Evolutionary conservation across 768 basidiomycete species (phyloP), one percentile per base, ranked within the genome.

Genomic region (Naganishia vishniacii): DNA sequence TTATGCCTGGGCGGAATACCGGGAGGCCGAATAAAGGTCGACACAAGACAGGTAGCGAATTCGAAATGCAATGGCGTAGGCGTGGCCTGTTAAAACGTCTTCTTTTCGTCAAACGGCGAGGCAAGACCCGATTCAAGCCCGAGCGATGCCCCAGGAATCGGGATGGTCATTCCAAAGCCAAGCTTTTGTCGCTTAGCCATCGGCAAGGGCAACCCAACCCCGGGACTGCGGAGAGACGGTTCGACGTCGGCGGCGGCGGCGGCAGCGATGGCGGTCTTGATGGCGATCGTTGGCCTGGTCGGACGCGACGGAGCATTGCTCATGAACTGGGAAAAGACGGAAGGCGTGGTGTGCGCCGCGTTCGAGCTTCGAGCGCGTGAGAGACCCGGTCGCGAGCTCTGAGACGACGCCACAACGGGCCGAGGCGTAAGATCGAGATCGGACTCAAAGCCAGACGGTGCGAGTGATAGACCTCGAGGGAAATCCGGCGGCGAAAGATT

Each of bases 261-360:
- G 9, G 11, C 49, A 12, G 7, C 15, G 3, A 18, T 1, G 29
- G 49, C n/a, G 8, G 34, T 37, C 34, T 37, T 15, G 34, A 37
- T 37, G 34, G 8, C 20, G 11, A 23, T 40, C 23, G 20, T 20
- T 20, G 31, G 18, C 23, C 16, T 26, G 18, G 15, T 7, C 16
- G 31, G 53, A 25, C 23, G 37, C 23, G 34, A 16, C 23, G 53
- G 34, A 2, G 53, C 23, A n/a, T 56, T 56, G 53, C 26, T 56
- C 53, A 56, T 56, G 23, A 56, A 56, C 23, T 56, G 53, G n/a
- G 53, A 56, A 40, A 56, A 56, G 34, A 34, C 53, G 32, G 53
- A 56, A 13, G 53, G 32, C 4, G 53, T 56, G 15, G 32, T 37
- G 34, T 56, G 37, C 11, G 53, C 53, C 34, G 53, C 53, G 13